Evolutionary conservation across 2,329 filamentous ascomycete genomes (phyloP), one percentile per base, ranked within the genome.

Genomic region (Claviceps sp.): DNA sequence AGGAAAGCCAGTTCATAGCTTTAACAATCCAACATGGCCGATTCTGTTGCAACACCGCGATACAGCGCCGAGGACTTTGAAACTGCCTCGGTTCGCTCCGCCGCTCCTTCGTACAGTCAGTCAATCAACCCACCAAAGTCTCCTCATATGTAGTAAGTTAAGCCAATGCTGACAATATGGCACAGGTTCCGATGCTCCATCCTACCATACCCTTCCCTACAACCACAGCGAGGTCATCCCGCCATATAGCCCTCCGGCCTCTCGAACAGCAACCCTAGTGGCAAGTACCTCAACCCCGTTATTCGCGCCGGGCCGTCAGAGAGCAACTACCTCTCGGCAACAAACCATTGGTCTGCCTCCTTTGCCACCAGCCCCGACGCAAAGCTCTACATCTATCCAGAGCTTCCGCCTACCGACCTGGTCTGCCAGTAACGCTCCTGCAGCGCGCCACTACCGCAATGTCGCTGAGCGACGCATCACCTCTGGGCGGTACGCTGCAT

Each of bases 21-120:
- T 34, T 34, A 34, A 34, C 30, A 34, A 11, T 45, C 57, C 61
- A 61, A 59, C 54, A 67, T 66, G 65, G 65, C 63, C 37, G 65
- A 57, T 43, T 56, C 60, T 22, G 53, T 64, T 50, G 58, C 59
- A 49, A 59, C 63, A 22, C 60, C 66, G 52, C 65, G 66, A 46
- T 70, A 69, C 53, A 65, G 62, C 57, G 59, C 68, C 5, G 76
- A 80, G 54, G 82, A 85, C 62, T 80, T 83, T 54, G 82, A 86
- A 59, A 84, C 82, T 22, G 75, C 78, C 6, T 86, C 83, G 10
- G 77, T 86, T 55, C 79, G 73, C 58, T 85, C 82, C 17, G 76
- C 76, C 7, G 81, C 82, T n/a, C 82, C 82, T 42, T 85, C 82
- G 10, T 85, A 85, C 64, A 71, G 78, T 81, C 59, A 73, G 76